Evolutionary conservation across 2,329 filamentous ascomycete genomes (phyloP).

Genomic region (Zalaria sp.): DNA sequence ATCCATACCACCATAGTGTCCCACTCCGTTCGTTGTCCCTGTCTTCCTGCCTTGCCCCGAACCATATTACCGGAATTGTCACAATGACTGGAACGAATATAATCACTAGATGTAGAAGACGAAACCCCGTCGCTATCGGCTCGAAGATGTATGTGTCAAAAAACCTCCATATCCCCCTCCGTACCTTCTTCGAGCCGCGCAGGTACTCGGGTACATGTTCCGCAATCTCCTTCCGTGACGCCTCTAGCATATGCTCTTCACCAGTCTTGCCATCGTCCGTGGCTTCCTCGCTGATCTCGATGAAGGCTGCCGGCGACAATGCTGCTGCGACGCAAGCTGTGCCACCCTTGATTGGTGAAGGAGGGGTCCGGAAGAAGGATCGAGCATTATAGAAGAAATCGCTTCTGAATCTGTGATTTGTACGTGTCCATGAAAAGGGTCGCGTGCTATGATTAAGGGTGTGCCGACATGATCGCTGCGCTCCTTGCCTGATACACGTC

Average conservation of each 20-base stretch:
- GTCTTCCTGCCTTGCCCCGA: conserved; percentile 50
- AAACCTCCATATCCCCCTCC: conserved; percentile 48
- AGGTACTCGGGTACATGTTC: conserved; percentile 52
- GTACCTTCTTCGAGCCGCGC: conserved; percentile 42
- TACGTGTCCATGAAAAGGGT: conserved; percentile 3
- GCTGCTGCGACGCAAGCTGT: conserved; percentile 19
- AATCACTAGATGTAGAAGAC: conserved; percentile 73
- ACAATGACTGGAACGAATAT: conserved; percentile 88
- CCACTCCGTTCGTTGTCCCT: conserved; percentile 64
- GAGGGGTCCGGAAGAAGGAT: conserved; percentile 10
- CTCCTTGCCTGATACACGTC: background rate
- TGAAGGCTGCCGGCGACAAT: conserved; percentile 44
- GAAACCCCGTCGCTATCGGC: conserved; percentile 69
- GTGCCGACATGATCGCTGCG: background rate
- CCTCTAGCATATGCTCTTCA: conserved; percentile 76
- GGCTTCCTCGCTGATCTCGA: conserved; percentile 40
- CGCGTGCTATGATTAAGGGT: background rate
- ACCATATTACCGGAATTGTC: conserved; percentile 65
- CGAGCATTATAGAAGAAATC: conserved; percentile 3
- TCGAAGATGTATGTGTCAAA: conserved; percentile 64
- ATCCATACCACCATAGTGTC: conserved; percentile 87
- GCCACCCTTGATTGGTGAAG: conserved; percentile 19
- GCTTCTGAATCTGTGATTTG: background rate
- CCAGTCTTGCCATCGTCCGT: conserved; percentile 46
- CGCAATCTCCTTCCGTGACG: conserved; percentile 62